Conservation (phyloP, 352 stramenopile genomes). For the Pythium apleroticum region DNA sequence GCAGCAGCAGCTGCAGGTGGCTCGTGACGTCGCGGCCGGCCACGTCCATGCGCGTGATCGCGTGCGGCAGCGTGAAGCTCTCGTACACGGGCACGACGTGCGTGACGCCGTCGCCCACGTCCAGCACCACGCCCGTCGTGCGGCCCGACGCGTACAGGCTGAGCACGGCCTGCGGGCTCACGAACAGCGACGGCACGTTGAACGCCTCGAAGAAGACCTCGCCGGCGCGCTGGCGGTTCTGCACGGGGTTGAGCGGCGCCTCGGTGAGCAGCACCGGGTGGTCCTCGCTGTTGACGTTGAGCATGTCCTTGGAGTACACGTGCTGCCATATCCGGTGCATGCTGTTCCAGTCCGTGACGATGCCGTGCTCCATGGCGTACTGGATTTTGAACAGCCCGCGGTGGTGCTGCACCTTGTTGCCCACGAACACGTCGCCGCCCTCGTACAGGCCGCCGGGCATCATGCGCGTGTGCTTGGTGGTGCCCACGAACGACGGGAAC, state of each 20-base stretch:
- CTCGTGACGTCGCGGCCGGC: slow-evolving; percentile 83
- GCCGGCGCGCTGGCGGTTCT: slow-evolving; percentile 73
- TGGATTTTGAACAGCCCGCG: slow-evolving; percentile 81
- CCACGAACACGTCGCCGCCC: slow-evolving; percentile 70
- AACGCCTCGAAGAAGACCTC: slow-evolving; percentile 89
- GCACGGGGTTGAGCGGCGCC: slow-evolving; percentile 71
- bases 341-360: slow-evolving; percentile 81
- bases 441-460: slow-evolving; percentile 85
- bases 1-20: slow-evolving; percentile 76
- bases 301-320: slow-evolving; percentile 88
- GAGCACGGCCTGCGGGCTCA: slow-evolving; percentile 84
- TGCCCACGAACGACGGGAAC: slow-evolving; percentile 73
- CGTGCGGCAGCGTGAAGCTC: slow-evolving; percentile 77
- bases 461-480: slow-evolving; percentile 80
- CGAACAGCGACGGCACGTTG: slow-evolving; percentile 85
- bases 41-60: slow-evolving; percentile 79
- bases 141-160: slow-evolving; percentile 88
- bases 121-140: slow-evolving; percentile 85
- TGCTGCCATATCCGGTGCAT: slow-evolving; percentile 92
- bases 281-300: slow-evolving; percentile 85
- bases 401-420: slow-evolving; percentile 77
- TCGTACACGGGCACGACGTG: slow-evolving; percentile 89
- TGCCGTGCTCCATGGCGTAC: slow-evolving; percentile 86
- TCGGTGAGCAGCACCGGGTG: slow-evolving; percentile 85
- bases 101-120: slow-evolving; percentile 87